phyloP scores from a whole-genome alignment of 139 green algal genomes.

The Gonium pectorale region DNA sequence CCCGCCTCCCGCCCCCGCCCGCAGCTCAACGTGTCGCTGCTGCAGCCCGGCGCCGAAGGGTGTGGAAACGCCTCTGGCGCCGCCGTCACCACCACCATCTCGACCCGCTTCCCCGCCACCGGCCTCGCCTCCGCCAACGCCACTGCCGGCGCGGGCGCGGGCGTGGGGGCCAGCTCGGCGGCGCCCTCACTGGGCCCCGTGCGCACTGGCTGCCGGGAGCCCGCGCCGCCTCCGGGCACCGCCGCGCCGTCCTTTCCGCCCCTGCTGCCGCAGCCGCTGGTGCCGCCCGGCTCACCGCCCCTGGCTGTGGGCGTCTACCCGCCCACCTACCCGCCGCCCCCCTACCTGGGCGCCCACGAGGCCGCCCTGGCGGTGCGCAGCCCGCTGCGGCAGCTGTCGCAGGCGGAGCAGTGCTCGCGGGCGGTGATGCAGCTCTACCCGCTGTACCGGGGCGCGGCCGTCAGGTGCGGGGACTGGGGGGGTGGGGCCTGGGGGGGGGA shows the following conservation, averaged over 20 bases:
- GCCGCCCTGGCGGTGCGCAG: slow-evolving; percentile 2
- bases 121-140: background rate
- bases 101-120: background rate
- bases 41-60: background rate
- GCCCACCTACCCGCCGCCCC: background rate
- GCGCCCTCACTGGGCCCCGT: too few relatives aligned
- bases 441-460: background rate
- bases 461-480: background rate
- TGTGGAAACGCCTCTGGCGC: background rate
- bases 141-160: background rate
- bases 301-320: background rate
- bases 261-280: background rate
- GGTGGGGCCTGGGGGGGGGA: too few relatives aligned
- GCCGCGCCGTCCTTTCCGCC: background rate
- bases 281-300: background rate
- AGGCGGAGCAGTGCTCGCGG: slow-evolving; percentile 32
- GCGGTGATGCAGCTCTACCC: slow-evolving; percentile 29
- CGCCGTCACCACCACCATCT: background rate
- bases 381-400: background rate
- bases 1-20: background rate
- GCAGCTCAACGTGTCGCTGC: slow-evolving; percentile 20
- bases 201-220: background rate
- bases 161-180: too few relatives aligned
- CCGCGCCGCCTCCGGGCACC: background rate
- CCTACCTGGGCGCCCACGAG: background rate